Base-by-base conservation (phyloP, 192 early-diverging fungal species). In the Podila epigama region DNA sequence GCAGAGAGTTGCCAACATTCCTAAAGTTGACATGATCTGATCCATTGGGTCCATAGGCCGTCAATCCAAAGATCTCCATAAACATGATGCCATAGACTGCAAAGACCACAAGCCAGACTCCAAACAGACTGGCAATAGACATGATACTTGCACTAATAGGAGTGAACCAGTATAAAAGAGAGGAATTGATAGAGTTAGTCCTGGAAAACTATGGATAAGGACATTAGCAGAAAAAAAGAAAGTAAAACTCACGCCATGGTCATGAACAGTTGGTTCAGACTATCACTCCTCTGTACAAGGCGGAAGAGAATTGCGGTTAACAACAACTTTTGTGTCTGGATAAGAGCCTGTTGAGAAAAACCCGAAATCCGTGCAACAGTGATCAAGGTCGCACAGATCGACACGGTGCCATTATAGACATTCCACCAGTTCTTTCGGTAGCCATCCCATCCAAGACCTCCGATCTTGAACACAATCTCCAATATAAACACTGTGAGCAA, bases 341-440 rank as follows among this genome's bases (percentile, higher is more conserved):
- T 63, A 51, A 83, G 68, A 6, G 61, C 54, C 13, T 64, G 64
- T n/a, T 66, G 57, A 4, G n/a, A 6, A 18, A 40, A 10, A 18
- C 58, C 66, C 27, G 40, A 51, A 29, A 85, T 40, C 27, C 70
- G 31, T 52, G 50, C 36, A 69, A 77, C 8, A 41, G 72, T 40
- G 71, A 77, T 60, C 3, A 77, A 6, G 20, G 77, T 32, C 54
- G 60, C 57, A 57, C 60, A 81, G 82, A 87, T 65, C 86, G 91
- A 72, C 73, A 89, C 86, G 9, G 89, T 78, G 2, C 92, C 37
- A 81, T 93, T 92, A 67, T 91, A 95, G 22, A 85, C 42, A 54
- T 89, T 86, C 87, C 87, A 89, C 16, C 60, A 51, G 56, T 81
- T 89, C 34, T 63, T 68, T 25, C 81, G 63, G 64, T 80, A 89